Evolutionary conservation across 176 grass and related monocot genomes (phyloP).

Genomic region (Puya raimondii): DNA sequence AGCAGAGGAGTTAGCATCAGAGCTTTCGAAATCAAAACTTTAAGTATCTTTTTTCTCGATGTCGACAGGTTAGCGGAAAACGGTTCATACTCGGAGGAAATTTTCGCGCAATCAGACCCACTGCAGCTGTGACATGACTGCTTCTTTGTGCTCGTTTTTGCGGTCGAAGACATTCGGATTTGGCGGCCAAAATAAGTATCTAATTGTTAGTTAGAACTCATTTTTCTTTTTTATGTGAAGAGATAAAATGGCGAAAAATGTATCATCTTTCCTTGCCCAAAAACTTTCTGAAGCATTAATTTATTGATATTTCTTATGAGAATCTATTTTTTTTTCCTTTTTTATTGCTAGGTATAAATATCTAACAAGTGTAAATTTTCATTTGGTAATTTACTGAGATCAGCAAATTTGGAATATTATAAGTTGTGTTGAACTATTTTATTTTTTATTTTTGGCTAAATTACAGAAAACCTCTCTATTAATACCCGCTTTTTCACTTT

Average conservation of each 20-base stretch:
- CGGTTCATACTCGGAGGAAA: not conserved
- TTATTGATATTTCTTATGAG: slow-evolving; percentile 1
- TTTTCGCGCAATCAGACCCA: not conserved
- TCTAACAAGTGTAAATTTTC: not conserved
- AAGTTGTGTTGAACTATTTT: no score
- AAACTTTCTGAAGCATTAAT: not conserved
- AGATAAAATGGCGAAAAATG: not conserved
- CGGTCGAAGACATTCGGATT: not conserved
- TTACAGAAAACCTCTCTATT: no score
- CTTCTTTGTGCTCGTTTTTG: not conserved
- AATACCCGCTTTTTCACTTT: no score
- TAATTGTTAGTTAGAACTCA: not conserved
- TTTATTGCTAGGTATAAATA: not conserved
- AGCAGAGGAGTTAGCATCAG: not conserved
- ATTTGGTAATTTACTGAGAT: not conserved
- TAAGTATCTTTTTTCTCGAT: slow-evolving; percentile 2
- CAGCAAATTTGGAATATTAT: no score
- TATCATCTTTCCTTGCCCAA: not conserved
- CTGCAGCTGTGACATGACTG: not conserved
- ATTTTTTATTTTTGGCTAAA: no score
- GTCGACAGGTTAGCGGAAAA: not conserved
- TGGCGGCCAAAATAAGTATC: not conserved
- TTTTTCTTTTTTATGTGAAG: not conserved
- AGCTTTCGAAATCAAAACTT: not conserved
- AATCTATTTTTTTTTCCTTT: not conserved